Percentiles rank a stretch among this genome's conserved stretches.
Conservation (phyloP, 768 basidiomycete genomes). For the Tulasnella sp. region DNA sequence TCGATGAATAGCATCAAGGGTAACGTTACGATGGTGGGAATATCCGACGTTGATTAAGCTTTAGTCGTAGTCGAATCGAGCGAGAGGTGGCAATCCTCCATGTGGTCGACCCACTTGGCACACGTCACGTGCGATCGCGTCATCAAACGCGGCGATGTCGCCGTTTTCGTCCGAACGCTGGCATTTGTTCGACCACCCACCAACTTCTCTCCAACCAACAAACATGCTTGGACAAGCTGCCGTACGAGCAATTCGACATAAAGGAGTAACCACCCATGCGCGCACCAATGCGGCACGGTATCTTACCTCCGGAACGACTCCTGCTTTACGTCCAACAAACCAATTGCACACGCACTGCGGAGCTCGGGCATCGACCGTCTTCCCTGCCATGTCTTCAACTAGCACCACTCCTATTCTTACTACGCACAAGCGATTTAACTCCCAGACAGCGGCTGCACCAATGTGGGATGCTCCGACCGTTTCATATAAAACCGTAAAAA, state of each 20-base stretch:
- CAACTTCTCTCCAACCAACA: background rate
- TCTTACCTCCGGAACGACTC: background rate
- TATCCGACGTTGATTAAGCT: too few species aligned
- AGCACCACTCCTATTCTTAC: background rate
- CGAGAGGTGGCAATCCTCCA: too few species aligned
- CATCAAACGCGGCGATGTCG: background rate
- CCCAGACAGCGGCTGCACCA: background rate
- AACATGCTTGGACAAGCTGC: background rate
- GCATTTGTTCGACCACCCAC: background rate
- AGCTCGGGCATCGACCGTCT: background rate
- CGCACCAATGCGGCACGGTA: background rate
- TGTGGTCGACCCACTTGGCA: too few species aligned
- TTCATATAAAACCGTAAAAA: slow-evolving; percentile 77
- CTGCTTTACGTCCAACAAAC: background rate
- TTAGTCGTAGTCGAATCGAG: too few species aligned
- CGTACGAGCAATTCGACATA: background rate
- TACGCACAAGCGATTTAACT: slow-evolving; percentile 11
- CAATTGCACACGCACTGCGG: background rate
- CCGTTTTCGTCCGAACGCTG: background rate
- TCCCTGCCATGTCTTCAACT: background rate
- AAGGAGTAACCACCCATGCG: background rate
- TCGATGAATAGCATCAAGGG: too few species aligned
- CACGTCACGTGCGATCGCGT: slow-evolving; percentile 5
- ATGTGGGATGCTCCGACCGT: slow-evolving; percentile 68
- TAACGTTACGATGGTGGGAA: too few species aligned